Conservation (phyloP, 352 stramenopile genomes). For the Globisporangium alternatum region DNA sequence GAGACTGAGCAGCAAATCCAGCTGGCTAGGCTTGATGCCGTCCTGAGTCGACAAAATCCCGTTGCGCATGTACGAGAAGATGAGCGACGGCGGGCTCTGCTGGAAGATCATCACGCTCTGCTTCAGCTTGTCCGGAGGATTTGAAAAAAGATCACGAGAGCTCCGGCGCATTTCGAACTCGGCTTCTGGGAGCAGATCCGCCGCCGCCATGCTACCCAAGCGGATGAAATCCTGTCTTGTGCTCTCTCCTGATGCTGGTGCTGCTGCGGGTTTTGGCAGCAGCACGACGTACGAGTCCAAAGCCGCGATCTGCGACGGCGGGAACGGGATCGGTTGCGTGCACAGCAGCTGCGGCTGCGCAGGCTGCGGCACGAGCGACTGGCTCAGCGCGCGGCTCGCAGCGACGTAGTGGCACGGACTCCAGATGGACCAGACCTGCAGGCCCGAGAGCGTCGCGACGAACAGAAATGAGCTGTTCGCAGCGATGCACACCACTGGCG, state of each 20-base stretch:
- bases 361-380: constrained; percentile 57
- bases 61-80: constrained; percentile 62
- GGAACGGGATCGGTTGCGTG: constrained; percentile 58
- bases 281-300: constrained; percentile 79
- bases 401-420: constrained; percentile 80
- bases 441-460: constrained; percentile 53
- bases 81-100: constrained; percentile 70
- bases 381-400: constrained; percentile 57
- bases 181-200: constrained; percentile 40
- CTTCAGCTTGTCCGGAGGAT: constrained; percentile 7
- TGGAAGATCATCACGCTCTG: constrained; percentile 63
- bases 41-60: constrained; percentile 27
- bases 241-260: background rate
- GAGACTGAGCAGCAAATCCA: constrained; percentile 76
- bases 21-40: constrained; percentile 41
- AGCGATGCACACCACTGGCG: constrained; percentile 54
- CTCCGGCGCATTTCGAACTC: constrained; percentile 57
- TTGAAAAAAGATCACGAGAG: background rate
- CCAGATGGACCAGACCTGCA: constrained; percentile 88
- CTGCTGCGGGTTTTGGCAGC: constrained; percentile 31
- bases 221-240: constrained; percentile 35
- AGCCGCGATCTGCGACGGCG: constrained; percentile 56
- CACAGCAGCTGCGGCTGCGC: constrained; percentile 69
- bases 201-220: constrained; percentile 35
- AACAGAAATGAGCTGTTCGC: constrained; percentile 88